These are phyloP conservation scores for Globisporangium viniferum DNA, from an alignment of 352 stramenopile genomes.

Conservation along the genomic window DNA sequence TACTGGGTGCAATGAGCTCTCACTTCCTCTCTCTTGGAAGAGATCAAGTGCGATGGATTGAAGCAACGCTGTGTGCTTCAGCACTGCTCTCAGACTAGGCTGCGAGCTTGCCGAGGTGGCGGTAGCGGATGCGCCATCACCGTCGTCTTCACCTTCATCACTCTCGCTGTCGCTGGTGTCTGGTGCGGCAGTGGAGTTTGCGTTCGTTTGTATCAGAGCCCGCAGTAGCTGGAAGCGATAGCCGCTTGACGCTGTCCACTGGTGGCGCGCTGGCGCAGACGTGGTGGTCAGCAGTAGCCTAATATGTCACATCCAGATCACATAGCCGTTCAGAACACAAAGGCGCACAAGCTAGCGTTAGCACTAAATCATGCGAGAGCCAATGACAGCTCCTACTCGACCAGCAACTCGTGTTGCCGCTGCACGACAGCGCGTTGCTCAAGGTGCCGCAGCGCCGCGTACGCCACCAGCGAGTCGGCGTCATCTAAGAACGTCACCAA, in stretches of 20 bases:
- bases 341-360: background rate
- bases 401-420: background rate
- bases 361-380: background rate
- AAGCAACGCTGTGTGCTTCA: background rate
- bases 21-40: background rate
- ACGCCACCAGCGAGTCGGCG: constrained; percentile 40
- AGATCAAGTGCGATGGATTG: background rate
- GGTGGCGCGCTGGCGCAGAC: background rate
- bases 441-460: constrained; percentile 39
- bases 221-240: constrained; percentile 55
- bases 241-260: constrained; percentile 17
- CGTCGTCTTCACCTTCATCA: background rate
- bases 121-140: background rate
- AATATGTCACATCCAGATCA: background rate
- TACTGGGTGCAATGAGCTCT: background rate
- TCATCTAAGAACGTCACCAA: constrained; percentile 26
- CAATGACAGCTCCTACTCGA: constrained; percentile 8
- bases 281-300: constrained; percentile 7
- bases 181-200: background rate
- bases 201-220: constrained; percentile 24
- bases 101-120: background rate
- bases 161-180: constrained; percentile 5
- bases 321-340: background rate
- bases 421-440: constrained; percentile 11
- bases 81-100: constrained; percentile 1